Percentiles rank a stretch among this genome's conserved stretches.
These are phyloP conservation scores for Parasarocladium wereldwijsianum DNA, from an alignment of 2,329 filamentous ascomycete species.

Conservation along the genomic window DNA sequence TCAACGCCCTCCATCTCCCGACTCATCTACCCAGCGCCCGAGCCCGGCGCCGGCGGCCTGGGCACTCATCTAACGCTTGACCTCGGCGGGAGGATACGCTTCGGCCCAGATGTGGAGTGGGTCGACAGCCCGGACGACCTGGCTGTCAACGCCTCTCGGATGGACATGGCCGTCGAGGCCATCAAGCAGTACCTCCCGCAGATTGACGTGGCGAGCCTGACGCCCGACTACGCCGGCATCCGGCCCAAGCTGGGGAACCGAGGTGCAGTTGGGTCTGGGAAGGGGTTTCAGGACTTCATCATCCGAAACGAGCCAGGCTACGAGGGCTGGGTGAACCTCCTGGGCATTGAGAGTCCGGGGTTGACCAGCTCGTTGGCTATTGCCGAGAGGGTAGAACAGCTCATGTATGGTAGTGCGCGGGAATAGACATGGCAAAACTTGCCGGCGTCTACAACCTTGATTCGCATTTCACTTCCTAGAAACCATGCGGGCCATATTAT, in stretches of 20 bases:
- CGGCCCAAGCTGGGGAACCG: slow-evolving; percentile 61
- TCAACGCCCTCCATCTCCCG: slow-evolving; percentile 49
- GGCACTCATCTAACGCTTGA: slow-evolving; percentile 93
- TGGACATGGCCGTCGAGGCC: slow-evolving; percentile 54
- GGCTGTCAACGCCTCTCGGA: slow-evolving; percentile 45
- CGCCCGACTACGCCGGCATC: slow-evolving; percentile 81
- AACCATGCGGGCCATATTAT: background rate
- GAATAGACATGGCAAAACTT: background rate
- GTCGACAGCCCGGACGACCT: slow-evolving; percentile 57
- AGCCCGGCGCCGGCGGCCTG: slow-evolving; percentile 67
- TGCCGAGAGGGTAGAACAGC: slow-evolving; percentile 52
- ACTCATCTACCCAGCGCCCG: slow-evolving; percentile 76
- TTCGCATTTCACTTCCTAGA: too few relatives aligned
- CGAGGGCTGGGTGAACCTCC: slow-evolving; percentile 71
- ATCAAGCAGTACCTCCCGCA: slow-evolving; percentile 68
- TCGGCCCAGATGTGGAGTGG: slow-evolving; percentile 95
- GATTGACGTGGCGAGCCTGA: slow-evolving; percentile 50
- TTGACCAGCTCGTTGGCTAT: slow-evolving; percentile 80
- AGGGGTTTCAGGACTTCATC: slow-evolving; percentile 72
- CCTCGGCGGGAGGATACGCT: slow-evolving; percentile 67
- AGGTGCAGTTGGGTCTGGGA: slow-evolving; percentile 45
- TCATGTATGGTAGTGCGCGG: slow-evolving; percentile 26
- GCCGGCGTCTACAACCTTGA: too few relatives aligned
- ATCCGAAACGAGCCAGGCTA: slow-evolving; percentile 65
- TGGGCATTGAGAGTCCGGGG: slow-evolving; percentile 89